phyloP scores from a whole-genome alignment of 495 filamentous ascomycete species.

The Lophium mytilinum region DNA sequence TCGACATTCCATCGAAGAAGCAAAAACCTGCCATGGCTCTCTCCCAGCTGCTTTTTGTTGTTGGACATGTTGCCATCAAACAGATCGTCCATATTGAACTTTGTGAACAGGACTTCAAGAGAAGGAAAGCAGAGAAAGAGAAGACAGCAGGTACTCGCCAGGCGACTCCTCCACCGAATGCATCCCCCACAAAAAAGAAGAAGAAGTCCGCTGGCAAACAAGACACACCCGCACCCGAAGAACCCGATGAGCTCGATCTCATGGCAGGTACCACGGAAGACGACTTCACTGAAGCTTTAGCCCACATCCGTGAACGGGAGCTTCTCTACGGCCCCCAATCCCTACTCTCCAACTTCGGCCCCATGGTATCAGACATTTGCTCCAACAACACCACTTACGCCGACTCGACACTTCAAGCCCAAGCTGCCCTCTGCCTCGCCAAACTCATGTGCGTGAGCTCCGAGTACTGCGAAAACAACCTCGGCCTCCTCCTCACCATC shows the following conservation, averaged over 20 bases:
- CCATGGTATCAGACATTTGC: conserved; percentile 85
- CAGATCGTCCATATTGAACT: conserved; percentile 99
- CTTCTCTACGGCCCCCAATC: conserved; percentile 81
- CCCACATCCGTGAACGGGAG: conserved; percentile 88
- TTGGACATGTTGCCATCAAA: conserved; percentile 95
- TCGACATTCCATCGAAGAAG: conserved; percentile 25
- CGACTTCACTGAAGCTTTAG: conserved; percentile 95
- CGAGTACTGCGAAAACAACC: conserved; percentile 90
- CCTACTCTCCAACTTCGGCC: conserved; percentile 80
- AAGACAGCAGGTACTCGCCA: conserved; percentile 46
- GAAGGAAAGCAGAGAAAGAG: conserved; percentile 88
- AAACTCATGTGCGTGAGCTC: conserved; percentile 84
- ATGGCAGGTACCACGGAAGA: conserved; percentile 97
- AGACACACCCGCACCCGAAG: conserved; percentile 31
- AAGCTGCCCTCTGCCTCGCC: conserved; percentile 90
- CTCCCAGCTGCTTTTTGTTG: conserved; percentile 88
- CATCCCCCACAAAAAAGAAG: conserved; percentile 39
- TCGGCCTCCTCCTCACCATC: conserved; percentile 93
- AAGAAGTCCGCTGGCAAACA: conserved; percentile 6
- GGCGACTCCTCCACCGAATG: conserved; percentile 15
- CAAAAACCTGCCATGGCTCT: conserved; percentile 54
- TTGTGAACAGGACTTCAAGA: conserved; percentile 94
- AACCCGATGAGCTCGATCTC: conserved; percentile 78
- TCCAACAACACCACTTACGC: conserved; percentile 85
- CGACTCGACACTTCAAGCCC: conserved; percentile 80